phyloP scores from a whole-genome alignment of 768 basidiomycete genomes.

The Suillus weaverae region DNA sequence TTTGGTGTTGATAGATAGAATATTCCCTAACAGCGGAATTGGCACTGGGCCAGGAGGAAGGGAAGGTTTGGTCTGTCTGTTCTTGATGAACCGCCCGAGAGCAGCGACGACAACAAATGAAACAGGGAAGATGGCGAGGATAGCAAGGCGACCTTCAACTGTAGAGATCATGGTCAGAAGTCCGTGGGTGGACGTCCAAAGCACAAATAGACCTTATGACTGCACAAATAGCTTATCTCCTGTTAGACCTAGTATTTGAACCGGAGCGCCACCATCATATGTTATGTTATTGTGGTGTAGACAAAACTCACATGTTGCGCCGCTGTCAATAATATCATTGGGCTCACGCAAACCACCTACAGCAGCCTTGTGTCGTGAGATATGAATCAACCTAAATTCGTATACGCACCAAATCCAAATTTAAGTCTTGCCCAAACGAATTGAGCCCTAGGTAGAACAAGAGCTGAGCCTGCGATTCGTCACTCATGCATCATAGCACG shows the following conservation, averaged over 20 bases:
- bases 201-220: too few relatives aligned
- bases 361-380: background rate
- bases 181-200: too few relatives aligned
- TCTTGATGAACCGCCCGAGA: too few relatives aligned
- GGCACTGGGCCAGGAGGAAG: slow-evolving; percentile 13
- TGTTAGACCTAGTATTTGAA: background rate
- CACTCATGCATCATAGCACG: background rate
- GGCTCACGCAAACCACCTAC: background rate
- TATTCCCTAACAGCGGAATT: slow-evolving; percentile 34
- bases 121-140: too few relatives aligned
- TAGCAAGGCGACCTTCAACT: too few relatives aligned
- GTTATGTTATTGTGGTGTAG: background rate
- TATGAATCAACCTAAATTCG: background rate
- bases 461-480: background rate
- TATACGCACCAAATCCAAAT: background rate
- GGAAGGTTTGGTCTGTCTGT: background rate
- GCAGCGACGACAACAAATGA: too few relatives aligned
- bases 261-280: background rate
- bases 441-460: background rate
- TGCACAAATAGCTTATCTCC: background rate
- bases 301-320: background rate
- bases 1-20: slow-evolving; percentile 28
- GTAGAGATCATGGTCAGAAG: too few relatives aligned
- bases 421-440: background rate
- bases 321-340: background rate